Conservation (phyloP, 345 rosid species). For the Geranium brycei region DNA sequence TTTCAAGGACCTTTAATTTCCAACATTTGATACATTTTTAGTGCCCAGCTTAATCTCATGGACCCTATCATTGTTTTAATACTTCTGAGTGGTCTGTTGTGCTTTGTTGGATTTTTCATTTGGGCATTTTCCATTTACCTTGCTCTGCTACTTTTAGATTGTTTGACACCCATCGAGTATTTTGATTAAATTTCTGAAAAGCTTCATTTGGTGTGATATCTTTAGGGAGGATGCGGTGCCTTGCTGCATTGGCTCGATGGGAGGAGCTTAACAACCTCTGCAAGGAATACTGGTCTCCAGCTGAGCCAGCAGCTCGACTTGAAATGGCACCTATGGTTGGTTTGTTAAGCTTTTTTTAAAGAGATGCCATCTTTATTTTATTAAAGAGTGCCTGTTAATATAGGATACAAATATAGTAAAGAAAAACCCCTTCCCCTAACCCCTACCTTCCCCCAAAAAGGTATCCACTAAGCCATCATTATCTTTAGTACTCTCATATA, state of each 20-base stretch:
- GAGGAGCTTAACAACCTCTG: constrained; percentile 92
- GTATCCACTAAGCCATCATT: background rate
- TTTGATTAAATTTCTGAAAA: constrained; percentile 4
- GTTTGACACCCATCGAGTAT: background rate
- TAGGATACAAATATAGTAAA: too few species aligned
- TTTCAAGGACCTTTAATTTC: too few species aligned
- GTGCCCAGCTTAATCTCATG: background rate
- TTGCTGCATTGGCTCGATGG: constrained; percentile 96
- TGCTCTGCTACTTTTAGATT: too few species aligned
- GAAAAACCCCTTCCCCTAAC: too few species aligned
- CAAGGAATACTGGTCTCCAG: constrained; percentile 95
- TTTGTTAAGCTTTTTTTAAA: constrained; percentile 12
- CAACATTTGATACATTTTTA: background rate
- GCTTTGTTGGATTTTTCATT: background rate
- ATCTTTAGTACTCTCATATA: constrained; percentile 12
- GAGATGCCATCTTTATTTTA: too few species aligned
- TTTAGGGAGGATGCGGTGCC: constrained; percentile 92
- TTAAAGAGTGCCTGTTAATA: too few species aligned
- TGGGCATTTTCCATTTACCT: too few species aligned
- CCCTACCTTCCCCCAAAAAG: too few species aligned
- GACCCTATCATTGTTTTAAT: background rate
- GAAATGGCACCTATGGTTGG: constrained; percentile 99
- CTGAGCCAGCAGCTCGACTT: constrained; percentile 87
- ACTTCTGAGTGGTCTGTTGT: background rate
- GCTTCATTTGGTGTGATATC: constrained; percentile 14